Conservation (phyloP, 768 basidiomycete genomes). For the Hericium rajendrae region DNA sequence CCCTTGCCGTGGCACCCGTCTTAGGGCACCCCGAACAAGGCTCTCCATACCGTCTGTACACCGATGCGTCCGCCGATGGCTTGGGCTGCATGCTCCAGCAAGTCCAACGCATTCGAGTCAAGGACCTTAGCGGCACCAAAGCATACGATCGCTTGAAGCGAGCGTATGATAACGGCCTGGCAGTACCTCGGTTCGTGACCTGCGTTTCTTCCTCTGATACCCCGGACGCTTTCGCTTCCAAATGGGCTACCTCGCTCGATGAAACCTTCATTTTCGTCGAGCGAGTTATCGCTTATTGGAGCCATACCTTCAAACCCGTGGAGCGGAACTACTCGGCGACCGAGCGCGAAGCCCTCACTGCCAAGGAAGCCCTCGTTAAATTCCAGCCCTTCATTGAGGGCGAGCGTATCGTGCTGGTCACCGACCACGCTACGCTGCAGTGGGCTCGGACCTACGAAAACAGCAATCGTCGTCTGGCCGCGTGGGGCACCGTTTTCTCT, state of each 20-base stretch:
- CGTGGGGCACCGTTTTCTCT: slow-evolving; percentile 25
- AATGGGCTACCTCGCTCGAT: no score
- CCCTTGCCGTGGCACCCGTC: slow-evolving; percentile 24
- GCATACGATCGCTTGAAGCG: slow-evolving; percentile 9
- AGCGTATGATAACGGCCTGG: not conserved
- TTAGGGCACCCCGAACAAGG: slow-evolving; percentile 21
- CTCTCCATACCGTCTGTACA: slow-evolving; percentile 26
- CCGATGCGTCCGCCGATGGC: slow-evolving; percentile 19
- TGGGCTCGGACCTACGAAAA: slow-evolving; percentile 19
- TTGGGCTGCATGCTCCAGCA: slow-evolving; percentile 17
- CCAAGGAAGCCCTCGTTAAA: no score
- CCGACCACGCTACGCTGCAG: slow-evolving; percentile 18
- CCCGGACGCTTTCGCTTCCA: no score
- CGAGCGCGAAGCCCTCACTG: no score
- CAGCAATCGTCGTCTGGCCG: slow-evolving; percentile 16
- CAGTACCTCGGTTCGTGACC: not conserved
- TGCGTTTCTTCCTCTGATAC: no score
- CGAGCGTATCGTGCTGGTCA: slow-evolving; percentile 18
- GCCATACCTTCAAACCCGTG: slow-evolving; percentile 3
- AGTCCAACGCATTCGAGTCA: slow-evolving; percentile 14
- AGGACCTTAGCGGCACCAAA: slow-evolving; percentile 15
- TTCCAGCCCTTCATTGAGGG: slow-evolving; percentile 21
- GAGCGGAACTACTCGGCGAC: no score
- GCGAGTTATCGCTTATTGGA: slow-evolving; percentile 16
- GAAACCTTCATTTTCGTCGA: slow-evolving; percentile 11